Conservation (phyloP, 2,329 filamentous ascomycete species). For the Emmonsiellopsis sp. region DNA sequence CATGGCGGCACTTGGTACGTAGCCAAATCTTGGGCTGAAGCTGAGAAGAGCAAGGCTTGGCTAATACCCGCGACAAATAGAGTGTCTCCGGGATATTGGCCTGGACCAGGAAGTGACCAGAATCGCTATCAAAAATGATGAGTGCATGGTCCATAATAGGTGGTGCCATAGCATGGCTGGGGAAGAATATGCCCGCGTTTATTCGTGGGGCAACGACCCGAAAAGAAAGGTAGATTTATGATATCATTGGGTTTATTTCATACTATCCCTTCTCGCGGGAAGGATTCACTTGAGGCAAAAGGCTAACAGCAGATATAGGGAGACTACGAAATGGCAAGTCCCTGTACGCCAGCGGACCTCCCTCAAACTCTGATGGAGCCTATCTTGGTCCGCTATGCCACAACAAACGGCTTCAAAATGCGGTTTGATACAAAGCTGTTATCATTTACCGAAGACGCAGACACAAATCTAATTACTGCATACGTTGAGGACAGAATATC, state of each 20-base stretch:
- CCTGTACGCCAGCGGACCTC: constrained; percentile 36
- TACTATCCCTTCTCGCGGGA: background rate
- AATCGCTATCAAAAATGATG: constrained; percentile 28
- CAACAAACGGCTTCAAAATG: constrained; percentile 31
- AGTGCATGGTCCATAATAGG: constrained; percentile 43
- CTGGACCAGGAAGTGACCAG: constrained; percentile 35
- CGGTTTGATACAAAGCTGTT: constrained; percentile 37
- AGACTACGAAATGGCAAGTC: constrained; percentile 35
- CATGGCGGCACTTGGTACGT: constrained; percentile 40
- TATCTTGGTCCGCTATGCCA: constrained; percentile 36
- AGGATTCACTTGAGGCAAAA: background rate
- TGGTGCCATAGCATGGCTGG: constrained; percentile 47
- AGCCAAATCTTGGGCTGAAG: background rate
- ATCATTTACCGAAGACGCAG: constrained; percentile 20
- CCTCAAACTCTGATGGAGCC: constrained; percentile 44
- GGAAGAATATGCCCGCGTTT: constrained; percentile 42
- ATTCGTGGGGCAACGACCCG: constrained; percentile 46
- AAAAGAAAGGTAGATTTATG: constrained; percentile 26
- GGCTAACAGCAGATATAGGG: constrained; percentile 21
- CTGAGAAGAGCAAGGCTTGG: background rate
- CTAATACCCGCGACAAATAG: constrained; percentile 17
- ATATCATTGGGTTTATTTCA: background rate
- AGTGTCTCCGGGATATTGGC: constrained; percentile 45
- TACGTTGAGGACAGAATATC: constrained; percentile 31
- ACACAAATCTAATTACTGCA: constrained; percentile 18